Base-by-base conservation (phyloP, 2,329 filamentous ascomycete species). In the Talaromyces funiculosus region DNA sequence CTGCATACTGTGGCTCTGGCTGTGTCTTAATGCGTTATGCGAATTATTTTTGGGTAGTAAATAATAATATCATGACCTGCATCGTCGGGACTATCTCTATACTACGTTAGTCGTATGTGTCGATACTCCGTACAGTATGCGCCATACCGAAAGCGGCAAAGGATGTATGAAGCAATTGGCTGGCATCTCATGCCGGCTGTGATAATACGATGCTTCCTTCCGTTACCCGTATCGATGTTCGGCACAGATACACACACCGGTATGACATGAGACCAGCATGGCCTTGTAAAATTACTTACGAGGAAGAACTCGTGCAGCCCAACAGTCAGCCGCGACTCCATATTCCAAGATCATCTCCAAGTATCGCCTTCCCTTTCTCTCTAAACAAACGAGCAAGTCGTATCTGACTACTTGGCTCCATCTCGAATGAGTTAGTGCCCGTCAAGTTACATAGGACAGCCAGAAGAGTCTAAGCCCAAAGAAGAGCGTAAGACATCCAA, bases 121-220 rank as follows among this genome's bases (percentile, higher is more conserved):
- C 43, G 22, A 26, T 54, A 54, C 51, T 37, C 18, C 8, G 12
- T 8, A 9, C 12, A 18, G 7, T 35, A 57, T 24, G 24, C 31
- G 5, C 24, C 14, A 59, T 40, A 20, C 53, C 29, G 10, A 14
- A 43, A 29, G 22, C 9, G 26, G 45, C 38, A 53, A 42, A 26
- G 20, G 4, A 38, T n/a, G 26, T 47, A 33, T 53, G 4, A n/a
- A 53, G 57, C 37, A 18, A 57, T 61, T 57, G 59, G 59, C 54
- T 61, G 59, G 54, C 37, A 61, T 57, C 45, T 61, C 26, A 43
- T 61, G 22, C 59, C 54, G 59, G 54, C 45, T 18, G 24, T 16
- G n/a, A 20, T 33, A 14, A 33, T 33, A 16, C 45, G 20, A 49
- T 7, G 29, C 29, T 7, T 51, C 9, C 47, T 51, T 35, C 10